Evolutionary conservation across 1,284 basidiomycete genomes (phyloP).

Genomic region (Leccinum solheimii): DNA sequence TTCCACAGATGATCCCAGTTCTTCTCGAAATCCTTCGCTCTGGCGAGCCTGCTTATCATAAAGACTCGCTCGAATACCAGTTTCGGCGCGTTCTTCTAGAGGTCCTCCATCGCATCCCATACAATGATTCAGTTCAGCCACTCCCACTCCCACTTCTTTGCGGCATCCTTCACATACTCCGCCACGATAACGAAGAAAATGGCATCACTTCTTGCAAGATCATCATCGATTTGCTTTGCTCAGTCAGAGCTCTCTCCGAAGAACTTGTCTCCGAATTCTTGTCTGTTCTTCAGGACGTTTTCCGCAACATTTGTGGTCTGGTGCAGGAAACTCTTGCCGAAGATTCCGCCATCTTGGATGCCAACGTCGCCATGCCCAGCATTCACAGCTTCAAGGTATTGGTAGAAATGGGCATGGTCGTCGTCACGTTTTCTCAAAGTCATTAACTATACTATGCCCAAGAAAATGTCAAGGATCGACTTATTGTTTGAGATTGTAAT

Average conservation of each 20-base stretch:
- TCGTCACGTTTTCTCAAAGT: slow-evolving; percentile 89
- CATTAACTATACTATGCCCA: slow-evolving; percentile 58
- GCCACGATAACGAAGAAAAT: slow-evolving; percentile 96
- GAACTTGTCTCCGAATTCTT: slow-evolving; percentile 83
- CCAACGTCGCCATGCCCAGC: slow-evolving; percentile 62
- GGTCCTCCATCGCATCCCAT: slow-evolving; percentile 86
- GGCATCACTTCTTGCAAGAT: slow-evolving; percentile 91
- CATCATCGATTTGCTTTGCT: slow-evolving; percentile 80
- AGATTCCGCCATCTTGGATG: slow-evolving; percentile 54
- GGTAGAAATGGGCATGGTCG: slow-evolving; percentile 91
- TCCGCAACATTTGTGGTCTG: slow-evolving; percentile 74
- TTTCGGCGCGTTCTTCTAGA: slow-evolving; percentile 86
- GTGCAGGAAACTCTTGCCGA: slow-evolving; percentile 78
- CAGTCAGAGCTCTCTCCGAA: slow-evolving; percentile 71
- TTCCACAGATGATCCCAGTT: slow-evolving; percentile 76
- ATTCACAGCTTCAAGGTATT: slow-evolving; percentile 93
- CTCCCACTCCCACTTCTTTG: slow-evolving; percentile 58
- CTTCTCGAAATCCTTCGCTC: slow-evolving; percentile 78
- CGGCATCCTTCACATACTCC: slow-evolving; percentile 79
- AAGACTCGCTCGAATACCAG: slow-evolving; percentile 80
- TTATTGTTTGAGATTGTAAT: slow-evolving; percentile 88
- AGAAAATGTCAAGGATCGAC: slow-evolving; percentile 76
- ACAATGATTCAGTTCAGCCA: slow-evolving; percentile 75
- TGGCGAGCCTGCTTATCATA: slow-evolving; percentile 75
- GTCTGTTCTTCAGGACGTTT: slow-evolving; percentile 73